A percentile compares a stretch with the other conserved stretches of the same genome.
Conservation (phyloP, 1,284 basidiomycete genomes). For the Cutaneotrichosporon cutaneum region DNA sequence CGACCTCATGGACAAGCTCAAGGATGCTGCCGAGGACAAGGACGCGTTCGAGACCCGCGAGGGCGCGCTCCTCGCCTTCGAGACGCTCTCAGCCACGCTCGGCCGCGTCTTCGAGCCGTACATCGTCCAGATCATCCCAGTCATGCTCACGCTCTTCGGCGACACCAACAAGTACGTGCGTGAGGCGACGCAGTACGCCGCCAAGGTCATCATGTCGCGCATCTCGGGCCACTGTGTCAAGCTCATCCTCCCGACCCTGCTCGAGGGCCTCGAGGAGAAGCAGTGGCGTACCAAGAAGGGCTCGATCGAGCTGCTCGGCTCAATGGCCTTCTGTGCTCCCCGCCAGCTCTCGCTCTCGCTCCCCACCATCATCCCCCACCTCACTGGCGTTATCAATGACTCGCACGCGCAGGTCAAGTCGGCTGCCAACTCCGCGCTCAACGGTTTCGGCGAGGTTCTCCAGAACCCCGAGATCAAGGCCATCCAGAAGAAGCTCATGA, state of each 20-base stretch:
- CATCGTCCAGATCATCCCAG: constrained; percentile 76
- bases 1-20: constrained; percentile 71
- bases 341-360: constrained; percentile 91
- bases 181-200: constrained; percentile 90
- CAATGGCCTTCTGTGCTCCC: constrained; percentile 99
- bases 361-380: constrained; percentile 91
- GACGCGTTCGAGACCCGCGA: constrained; percentile 82
- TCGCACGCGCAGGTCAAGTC: constrained; percentile 94
- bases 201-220: constrained; percentile 91
- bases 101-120: constrained; percentile 91
- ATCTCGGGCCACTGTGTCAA: constrained; percentile 92
- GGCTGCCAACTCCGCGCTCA: constrained; percentile 92
- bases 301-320: constrained; percentile 91
- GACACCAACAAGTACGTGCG: constrained; percentile 86
- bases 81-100: constrained; percentile 81
- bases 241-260: constrained; percentile 83
- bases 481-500: constrained; percentile 87
- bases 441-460: constrained; percentile 96
- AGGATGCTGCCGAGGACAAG: constrained; percentile 83
- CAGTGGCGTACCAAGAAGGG: constrained; percentile 99
- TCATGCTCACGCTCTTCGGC: constrained; percentile 87
- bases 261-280: constrained; percentile 93
- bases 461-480: constrained; percentile 92
- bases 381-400: constrained; percentile 94
- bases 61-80: constrained; percentile 93